These are phyloP conservation scores for Prototheca cutis DNA, from an alignment of 163 green algal species.

Conservation along the genomic window DNA sequence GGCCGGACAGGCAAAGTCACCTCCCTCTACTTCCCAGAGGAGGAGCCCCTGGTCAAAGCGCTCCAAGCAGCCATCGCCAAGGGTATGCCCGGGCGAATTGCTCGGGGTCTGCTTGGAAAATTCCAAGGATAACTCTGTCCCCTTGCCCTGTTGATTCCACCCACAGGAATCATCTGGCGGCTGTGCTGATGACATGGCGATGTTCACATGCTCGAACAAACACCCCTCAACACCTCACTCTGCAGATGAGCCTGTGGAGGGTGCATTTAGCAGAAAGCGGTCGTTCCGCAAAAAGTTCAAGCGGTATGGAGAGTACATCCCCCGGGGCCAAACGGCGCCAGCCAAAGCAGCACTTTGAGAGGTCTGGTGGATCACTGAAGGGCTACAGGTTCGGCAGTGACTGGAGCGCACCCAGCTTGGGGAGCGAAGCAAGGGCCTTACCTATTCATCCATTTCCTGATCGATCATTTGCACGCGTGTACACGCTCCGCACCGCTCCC, in stretches of 20 bases:
- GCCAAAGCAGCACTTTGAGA: neutral
- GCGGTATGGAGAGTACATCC: constrained; percentile 71
- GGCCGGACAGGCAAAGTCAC: constrained; percentile 52
- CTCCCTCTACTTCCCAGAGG: constrained; percentile 48
- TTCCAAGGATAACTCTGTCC: too few relatives aligned
- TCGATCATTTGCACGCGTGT: neutral
- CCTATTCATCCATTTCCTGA: neutral
- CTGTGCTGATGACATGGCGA: neutral
- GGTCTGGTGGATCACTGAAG: too few relatives aligned
- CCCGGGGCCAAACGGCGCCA: constrained; percentile 34
- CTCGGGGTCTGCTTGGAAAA: neutral
- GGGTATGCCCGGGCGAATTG: constrained; percentile 1
- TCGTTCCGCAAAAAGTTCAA: constrained; percentile 90
- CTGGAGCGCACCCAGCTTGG: too few relatives aligned
- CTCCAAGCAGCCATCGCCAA: constrained; percentile 34
- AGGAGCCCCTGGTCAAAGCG: constrained; percentile 58
- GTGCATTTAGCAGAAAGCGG: constrained; percentile 85
- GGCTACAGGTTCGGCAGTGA: too few relatives aligned
- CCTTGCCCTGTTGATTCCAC: neutral
- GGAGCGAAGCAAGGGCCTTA: neutral
- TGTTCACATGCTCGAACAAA: neutral
- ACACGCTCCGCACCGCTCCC: neutral
- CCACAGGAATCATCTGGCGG: neutral
- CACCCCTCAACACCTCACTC: neutral
- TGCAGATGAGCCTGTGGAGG: constrained; percentile 58